These are phyloP conservation scores for Sporormia fimetaria DNA, from an alignment of 495 filamentous ascomycete genomes.

Conservation along the genomic window DNA sequence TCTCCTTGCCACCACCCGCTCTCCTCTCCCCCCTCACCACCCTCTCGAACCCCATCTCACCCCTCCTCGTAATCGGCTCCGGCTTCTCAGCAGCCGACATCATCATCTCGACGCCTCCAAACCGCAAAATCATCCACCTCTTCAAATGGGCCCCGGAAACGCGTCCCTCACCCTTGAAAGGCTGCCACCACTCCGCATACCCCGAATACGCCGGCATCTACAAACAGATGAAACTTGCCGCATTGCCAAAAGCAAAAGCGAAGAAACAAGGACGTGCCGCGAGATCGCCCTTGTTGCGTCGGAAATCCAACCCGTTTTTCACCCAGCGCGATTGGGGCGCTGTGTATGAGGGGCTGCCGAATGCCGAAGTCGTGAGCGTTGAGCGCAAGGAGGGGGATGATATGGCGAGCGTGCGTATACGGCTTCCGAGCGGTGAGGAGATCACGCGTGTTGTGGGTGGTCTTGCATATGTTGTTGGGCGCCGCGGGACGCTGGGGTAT, in stretches of 20 bases:
- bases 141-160: slow-evolving; percentile 51
- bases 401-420: slow-evolving; percentile 37
- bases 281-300: slow-evolving; percentile 13
- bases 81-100: slow-evolving; percentile 56
- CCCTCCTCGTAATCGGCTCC: slow-evolving; percentile 47
- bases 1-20: slow-evolving; percentile 43
- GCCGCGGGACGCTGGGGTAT: slow-evolving; percentile 48
- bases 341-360: slow-evolving; percentile 49
- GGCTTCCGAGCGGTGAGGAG: slow-evolving; percentile 36
- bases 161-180: slow-evolving; percentile 47
- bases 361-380: slow-evolving; percentile 42
- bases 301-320: slow-evolving; percentile 37
- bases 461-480: slow-evolving; percentile 51
- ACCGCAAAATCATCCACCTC: slow-evolving; percentile 48
- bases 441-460: slow-evolving; percentile 39
- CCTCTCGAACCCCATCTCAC: slow-evolving; percentile 28
- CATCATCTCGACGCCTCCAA: slow-evolving; percentile 43
- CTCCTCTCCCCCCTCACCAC: slow-evolving; percentile 32
- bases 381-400: slow-evolving; percentile 18
- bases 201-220: slow-evolving; percentile 58
- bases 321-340: slow-evolving; percentile 38
- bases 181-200: slow-evolving; percentile 54
- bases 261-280: not conserved
- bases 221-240: slow-evolving; percentile 50
- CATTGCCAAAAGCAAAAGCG: slow-evolving; percentile 23